Base-by-base conservation (phyloP, 106 monocot genomes). In the Acorus calamus region DNA sequence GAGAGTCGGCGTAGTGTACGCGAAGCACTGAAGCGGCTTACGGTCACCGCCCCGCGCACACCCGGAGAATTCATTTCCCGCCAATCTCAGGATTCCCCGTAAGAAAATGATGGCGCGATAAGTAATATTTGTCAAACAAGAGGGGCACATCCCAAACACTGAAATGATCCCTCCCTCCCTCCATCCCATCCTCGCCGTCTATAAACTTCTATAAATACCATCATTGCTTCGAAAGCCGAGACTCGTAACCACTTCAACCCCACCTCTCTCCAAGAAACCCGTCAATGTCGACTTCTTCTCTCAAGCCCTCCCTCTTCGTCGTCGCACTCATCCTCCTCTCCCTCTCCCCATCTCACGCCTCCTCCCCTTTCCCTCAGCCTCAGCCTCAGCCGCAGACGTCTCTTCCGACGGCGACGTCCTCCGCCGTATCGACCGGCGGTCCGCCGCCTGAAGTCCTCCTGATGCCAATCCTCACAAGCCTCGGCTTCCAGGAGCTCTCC, bases 401-500 rank as follows among this genome's bases (percentile, higher is more conserved):
- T 4, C 43, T 12, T 2, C 57, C 28, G 50, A n/a, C 63, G 42
- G 5, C 49, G 63, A 28, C 28, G 28, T 28, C 28, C 28, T 28
- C 43, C 63, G 4, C 14, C 14, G n/a, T 14, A 7, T 8, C 53
- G 4, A 11, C 52, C 13, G 53, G 42, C 9, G 46, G 2, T n/a
- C 5, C 42, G 57, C 52, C 11, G 46, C 60, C 49, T 46, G 66
- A 50, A 44, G 12, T 13, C n/a, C 65, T 72, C 49, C 65, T 83
- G 10, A 75, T 52, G 2, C 75, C 69, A 58, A 79, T 86, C 67
- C 86, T 86, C 59, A 46, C 74, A 43, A 69, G 72, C 50, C 79
- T 86, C 50, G 86, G 86, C 6, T 86, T 78, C 86, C 68, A 71
- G 56, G 79, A 82, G 59, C 82, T 86, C 41, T 61, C 86, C 49